A percentile compares a stretch with the other conserved stretches of the same genome.
Conservation (phyloP, 495 filamentous ascomycete species). For the Talaromyces nanjingensis region DNA sequence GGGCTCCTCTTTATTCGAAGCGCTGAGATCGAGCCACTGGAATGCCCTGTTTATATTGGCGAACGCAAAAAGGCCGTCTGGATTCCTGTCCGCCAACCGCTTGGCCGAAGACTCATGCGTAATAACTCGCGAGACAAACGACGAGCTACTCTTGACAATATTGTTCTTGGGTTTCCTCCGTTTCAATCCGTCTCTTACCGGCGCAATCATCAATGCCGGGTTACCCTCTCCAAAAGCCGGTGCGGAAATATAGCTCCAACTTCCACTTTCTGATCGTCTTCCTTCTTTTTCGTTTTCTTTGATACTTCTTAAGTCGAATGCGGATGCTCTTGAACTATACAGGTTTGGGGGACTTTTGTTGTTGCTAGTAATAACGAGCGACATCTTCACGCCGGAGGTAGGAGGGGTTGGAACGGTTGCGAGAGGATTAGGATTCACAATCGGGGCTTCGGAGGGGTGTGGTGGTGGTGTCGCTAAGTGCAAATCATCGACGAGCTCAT, state of each 20-base stretch:
- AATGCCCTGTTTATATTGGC: constrained; percentile 92
- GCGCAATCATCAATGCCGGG: constrained; percentile 51
- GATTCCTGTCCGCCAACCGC: constrained; percentile 66
- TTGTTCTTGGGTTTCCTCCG: constrained; percentile 92
- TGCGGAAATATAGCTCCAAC: constrained; percentile 30
- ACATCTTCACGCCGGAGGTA: constrained; percentile 80
- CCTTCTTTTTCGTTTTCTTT: constrained; percentile 54
- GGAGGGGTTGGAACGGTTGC: constrained; percentile 74
- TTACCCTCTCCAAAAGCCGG: constrained; percentile 89
- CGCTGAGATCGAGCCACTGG: constrained; percentile 69
- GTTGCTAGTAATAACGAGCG: constrained; percentile 60
- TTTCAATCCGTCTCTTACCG: constrained; percentile 69
- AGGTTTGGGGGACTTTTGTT: constrained; percentile 52
- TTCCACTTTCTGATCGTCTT: constrained; percentile 50
- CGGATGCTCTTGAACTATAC: constrained; percentile 15
- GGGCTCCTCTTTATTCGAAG: constrained; percentile 62
- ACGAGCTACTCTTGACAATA: constrained; percentile 95
- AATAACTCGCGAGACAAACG: constrained; percentile 93
- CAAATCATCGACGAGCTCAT: constrained; percentile 80
- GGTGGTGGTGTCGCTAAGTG: constrained; percentile 91
- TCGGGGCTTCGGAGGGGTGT: constrained; percentile 84
- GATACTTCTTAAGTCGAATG: constrained; percentile 12
- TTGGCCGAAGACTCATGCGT: constrained; percentile 75
- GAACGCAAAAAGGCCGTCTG: constrained; percentile 80
- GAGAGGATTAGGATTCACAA: constrained; percentile 81